A percentile compares a stretch with the other conserved stretches of the same genome.
Conservation (phyloP, 352 stramenopile genomes). For the Phytophthora nicotianae region DNA sequence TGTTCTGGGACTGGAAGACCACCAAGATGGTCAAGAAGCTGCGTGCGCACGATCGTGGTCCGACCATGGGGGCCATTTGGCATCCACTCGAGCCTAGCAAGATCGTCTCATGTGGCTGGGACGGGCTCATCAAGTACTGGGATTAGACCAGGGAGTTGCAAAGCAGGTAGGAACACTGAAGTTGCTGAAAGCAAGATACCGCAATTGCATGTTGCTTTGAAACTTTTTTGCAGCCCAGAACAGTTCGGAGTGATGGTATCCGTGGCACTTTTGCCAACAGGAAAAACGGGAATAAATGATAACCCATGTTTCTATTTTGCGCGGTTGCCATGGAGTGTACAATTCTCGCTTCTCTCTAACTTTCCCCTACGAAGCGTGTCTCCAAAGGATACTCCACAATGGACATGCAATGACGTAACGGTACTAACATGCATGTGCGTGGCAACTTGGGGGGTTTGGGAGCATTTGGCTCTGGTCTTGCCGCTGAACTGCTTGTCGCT, state of each 20-base stretch:
- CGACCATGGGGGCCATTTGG: conserved; percentile 95
- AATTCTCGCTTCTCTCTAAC: conserved; percentile 4
- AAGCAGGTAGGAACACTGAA: conserved; percentile 3
- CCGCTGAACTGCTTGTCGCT: neutral
- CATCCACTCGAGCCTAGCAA: conserved; percentile 97
- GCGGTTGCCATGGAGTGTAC: conserved; percentile 2
- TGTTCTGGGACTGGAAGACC: conserved; percentile 99
- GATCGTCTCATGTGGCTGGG: conserved; percentile 98
- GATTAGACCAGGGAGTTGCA: conserved; percentile 69
- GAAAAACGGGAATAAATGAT: conserved; percentile 2
- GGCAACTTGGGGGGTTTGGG: neutral
- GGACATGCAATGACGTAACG: conserved; percentile 12
- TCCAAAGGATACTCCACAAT: conserved; percentile 15
- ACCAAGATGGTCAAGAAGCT: conserved; percentile 92
- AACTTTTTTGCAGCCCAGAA: neutral
- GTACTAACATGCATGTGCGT: conserved; percentile 4
- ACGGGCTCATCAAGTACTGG: conserved; percentile 99
- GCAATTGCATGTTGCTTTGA: neutral
- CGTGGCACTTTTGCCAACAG: too few species aligned
- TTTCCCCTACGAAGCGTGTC: conserved; percentile 13
- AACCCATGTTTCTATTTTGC: conserved; percentile 17
- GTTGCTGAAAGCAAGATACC: conserved; percentile 2
- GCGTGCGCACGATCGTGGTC: conserved; percentile 92
- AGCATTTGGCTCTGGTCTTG: conserved; percentile 6
- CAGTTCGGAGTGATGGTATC: neutral